These are phyloP conservation scores for Leersia perrieri DNA, from an alignment of 176 grass and related monocot species.

Conservation along the genomic window DNA sequence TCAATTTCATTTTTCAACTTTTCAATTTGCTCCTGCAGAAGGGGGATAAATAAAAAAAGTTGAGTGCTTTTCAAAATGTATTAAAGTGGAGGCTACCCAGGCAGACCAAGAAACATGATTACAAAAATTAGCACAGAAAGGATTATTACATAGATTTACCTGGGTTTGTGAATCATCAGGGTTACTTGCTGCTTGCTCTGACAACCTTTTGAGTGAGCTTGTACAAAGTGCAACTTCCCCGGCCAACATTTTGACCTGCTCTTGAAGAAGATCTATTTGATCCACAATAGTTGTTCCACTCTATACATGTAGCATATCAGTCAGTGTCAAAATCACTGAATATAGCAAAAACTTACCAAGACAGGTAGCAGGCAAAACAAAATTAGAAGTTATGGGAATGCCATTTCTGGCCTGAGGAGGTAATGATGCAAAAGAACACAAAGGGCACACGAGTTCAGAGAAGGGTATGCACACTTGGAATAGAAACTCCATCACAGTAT, in stretches of 20 bases:
- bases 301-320: constrained; percentile 42
- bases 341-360: constrained; percentile 24
- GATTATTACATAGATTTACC: constrained; percentile 41
- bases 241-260: constrained; percentile 93
- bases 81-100: background rate
- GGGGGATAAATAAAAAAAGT: background rate
- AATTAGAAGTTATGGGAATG: background rate
- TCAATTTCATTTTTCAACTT: constrained; percentile 74
- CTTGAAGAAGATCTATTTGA: constrained; percentile 98
- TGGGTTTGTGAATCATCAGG: constrained; percentile 72
- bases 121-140: background rate
- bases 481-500: background rate
- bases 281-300: constrained; percentile 90
- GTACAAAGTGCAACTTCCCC: constrained; percentile 93
- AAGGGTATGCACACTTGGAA: background rate
- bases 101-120: background rate
- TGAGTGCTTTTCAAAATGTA: constrained; percentile 24
- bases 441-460: background rate
- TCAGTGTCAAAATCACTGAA: constrained; percentile 1
- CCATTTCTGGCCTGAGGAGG: background rate
- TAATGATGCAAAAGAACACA: constrained; percentile 1
- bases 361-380: background rate
- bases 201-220: constrained; percentile 89
- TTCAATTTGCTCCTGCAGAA: constrained; percentile 70
- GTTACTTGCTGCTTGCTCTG: constrained; percentile 64